Conservation (phyloP, 2,329 filamentous ascomycete genomes). For the Exutisphaerella laricina region DNA sequence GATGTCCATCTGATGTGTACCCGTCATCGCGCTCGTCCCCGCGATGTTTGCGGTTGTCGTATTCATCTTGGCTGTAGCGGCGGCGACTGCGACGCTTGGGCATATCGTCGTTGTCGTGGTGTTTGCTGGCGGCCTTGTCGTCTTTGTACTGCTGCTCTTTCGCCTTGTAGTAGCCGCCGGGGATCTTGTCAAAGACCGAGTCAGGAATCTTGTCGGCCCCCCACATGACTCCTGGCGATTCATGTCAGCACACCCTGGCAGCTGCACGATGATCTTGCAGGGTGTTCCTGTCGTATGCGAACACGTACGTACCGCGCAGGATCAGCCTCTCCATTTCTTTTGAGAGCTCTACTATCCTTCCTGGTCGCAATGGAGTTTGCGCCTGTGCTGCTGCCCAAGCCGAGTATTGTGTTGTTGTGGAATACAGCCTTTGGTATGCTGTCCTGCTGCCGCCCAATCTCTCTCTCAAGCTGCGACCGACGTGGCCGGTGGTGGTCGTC, state of each 20-base stretch:
- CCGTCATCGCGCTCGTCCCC: slow-evolving; percentile 19
- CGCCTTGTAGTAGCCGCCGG: slow-evolving; percentile 32
- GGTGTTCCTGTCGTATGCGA: not conserved
- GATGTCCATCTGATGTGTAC: slow-evolving; percentile 19
- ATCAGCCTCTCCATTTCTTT: slow-evolving; percentile 26
- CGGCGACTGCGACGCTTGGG: slow-evolving; percentile 18
- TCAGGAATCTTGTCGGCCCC: slow-evolving; percentile 36
- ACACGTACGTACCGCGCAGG: slow-evolving; percentile 19
- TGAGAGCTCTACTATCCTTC: no score
- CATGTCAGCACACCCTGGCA: not conserved
- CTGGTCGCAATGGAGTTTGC: no score
- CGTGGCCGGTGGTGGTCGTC: no score
- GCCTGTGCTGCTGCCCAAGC: no score
- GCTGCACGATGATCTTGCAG: not conserved
- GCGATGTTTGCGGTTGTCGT: slow-evolving; percentile 19
- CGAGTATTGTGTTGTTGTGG: no score
- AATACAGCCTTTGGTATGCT: no score
- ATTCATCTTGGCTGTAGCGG: slow-evolving; percentile 26
- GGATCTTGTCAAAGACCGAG: slow-evolving; percentile 35
- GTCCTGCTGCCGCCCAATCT: no score
- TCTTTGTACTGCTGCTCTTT: slow-evolving; percentile 24
- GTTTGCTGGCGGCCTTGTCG: slow-evolving; percentile 14
- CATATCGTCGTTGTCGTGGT: slow-evolving; percentile 11
- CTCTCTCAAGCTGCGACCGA: no score
- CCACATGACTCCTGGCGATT: slow-evolving; percentile 21